Percentiles rank a stretch among this genome's conserved stretches.
These are phyloP conservation scores for Stagonosporopsis rhizophila DNA, from an alignment of 2,329 filamentous ascomycete species.

Conservation along the genomic window DNA sequence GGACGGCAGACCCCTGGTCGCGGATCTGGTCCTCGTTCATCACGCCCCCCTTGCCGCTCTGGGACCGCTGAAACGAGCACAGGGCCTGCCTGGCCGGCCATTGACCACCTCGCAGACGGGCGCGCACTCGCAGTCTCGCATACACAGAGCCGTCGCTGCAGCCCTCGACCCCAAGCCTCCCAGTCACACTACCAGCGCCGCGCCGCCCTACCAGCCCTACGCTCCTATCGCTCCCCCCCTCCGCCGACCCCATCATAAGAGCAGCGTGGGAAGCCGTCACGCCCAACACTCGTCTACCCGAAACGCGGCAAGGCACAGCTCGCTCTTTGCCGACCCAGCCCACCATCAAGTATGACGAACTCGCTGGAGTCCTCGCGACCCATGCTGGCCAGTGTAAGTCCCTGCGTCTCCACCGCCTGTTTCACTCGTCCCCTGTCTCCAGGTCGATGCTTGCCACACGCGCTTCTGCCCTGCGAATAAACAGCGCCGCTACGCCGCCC, in stretches of 20 bases:
- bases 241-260: constrained; percentile 3
- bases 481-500: constrained; percentile 7
- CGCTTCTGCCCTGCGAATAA: constrained; percentile 21
- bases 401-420: constrained; percentile 35
- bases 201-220: neutral
- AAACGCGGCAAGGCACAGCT: constrained; percentile 15
- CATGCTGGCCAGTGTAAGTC: constrained; percentile 51
- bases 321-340: constrained; percentile 7
- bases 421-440: constrained; percentile 37
- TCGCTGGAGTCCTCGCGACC: constrained; percentile 51
- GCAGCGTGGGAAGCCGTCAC: constrained; percentile 1
- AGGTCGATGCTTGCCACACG: constrained; percentile 26
- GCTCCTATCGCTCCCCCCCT: constrained; percentile 8
- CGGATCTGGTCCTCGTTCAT: constrained; percentile 26
- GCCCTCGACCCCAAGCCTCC: constrained; percentile 9
- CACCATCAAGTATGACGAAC: constrained; percentile 44
- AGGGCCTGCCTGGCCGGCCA: constrained; percentile 9
- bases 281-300: constrained; percentile 8
- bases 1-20: constrained; percentile 21
- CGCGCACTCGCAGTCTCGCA: constrained; percentile 1
- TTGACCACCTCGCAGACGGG: constrained; percentile 2
- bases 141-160: neutral
- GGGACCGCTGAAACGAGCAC: constrained; percentile 34
- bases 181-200: neutral
- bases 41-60: constrained; percentile 36